Evolutionary conservation across 805 yeast species (phyloP).

Genomic region (Clavispora carvajalis): DNA sequence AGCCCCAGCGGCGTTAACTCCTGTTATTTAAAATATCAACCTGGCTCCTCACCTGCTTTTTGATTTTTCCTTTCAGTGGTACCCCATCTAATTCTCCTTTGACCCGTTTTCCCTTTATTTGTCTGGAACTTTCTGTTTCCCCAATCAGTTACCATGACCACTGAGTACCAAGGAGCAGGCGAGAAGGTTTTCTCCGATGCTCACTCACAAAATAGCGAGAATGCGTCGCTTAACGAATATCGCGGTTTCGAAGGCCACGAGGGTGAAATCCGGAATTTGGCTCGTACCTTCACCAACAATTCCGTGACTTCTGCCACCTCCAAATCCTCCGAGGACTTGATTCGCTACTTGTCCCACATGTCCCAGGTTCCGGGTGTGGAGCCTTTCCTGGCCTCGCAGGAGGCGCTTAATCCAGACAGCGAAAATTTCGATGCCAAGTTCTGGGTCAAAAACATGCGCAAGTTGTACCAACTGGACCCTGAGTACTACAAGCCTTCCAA

Average conservation of each 20-base stretch:
- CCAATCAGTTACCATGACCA: too few relatives aligned
- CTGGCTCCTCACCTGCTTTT: not conserved
- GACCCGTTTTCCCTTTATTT: too few relatives aligned
- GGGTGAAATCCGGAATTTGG: conserved; percentile 36
- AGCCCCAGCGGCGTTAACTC: not conserved
- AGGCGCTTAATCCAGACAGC: conserved; percentile 48
- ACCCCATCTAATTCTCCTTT: not conserved
- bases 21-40: too few relatives aligned
- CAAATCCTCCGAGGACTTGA: conserved; percentile 21
- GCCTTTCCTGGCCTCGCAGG: conserved; percentile 10
- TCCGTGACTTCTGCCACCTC: conserved; percentile 12
- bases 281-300: conserved; percentile 33
- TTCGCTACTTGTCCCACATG: conserved; percentile 43
- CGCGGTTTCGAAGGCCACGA: conserved; percentile 34
- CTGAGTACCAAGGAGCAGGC: not conserved
- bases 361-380: conserved; percentile 18
- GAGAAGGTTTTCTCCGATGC: not conserved
- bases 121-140: too few relatives aligned
- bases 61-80: not conserved
- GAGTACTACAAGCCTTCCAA: conserved; percentile 60
- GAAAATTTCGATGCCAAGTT: conserved; percentile 55
- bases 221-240: conserved; percentile 15
- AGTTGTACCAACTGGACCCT: conserved; percentile 47
- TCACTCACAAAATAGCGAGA: not conserved
- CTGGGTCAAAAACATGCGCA: conserved; percentile 65